These are phyloP conservation scores for Aspergillus luchuensis DNA, from an alignment of 2,329 filamentous ascomycete genomes.

Conservation along the genomic window DNA sequence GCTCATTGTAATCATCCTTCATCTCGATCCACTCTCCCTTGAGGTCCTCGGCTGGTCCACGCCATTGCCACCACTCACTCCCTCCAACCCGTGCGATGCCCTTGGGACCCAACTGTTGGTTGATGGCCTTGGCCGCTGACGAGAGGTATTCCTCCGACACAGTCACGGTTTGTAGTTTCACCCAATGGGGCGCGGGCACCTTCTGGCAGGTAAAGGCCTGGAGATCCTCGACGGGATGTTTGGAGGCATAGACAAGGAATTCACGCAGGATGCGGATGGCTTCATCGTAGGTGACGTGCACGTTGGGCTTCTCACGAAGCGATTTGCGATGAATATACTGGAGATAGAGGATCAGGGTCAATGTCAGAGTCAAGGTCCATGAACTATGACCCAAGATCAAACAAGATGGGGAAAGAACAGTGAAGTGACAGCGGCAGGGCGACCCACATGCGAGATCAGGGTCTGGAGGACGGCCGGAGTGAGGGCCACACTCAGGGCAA, in stretches of 20 bases:
- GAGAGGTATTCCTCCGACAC: slow-evolving; percentile 67
- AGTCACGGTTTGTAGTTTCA: slow-evolving; percentile 70
- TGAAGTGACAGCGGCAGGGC: background rate
- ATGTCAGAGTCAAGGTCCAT: background rate
- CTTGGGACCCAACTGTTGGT: slow-evolving; percentile 73
- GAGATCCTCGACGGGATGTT: slow-evolving; percentile 88
- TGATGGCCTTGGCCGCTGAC: slow-evolving; percentile 67
- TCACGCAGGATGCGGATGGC: slow-evolving; percentile 82
- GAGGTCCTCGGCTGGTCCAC: slow-evolving; percentile 64
- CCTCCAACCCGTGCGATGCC: slow-evolving; percentile 79
- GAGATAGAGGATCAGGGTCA: slow-evolving; percentile 13
- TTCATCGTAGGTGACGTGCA: slow-evolving; percentile 91
- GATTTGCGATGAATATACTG: slow-evolving; percentile 82
- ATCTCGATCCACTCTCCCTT: slow-evolving; percentile 97
- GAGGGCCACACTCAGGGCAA: slow-evolving; percentile 78
- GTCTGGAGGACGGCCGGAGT: slow-evolving; percentile 87
- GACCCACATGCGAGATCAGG: slow-evolving; percentile 77
- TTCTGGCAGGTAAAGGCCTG: slow-evolving; percentile 90
- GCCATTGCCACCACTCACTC: slow-evolving; percentile 87
- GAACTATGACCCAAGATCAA: background rate
- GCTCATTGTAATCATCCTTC: slow-evolving; percentile 74
- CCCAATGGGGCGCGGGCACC: slow-evolving; percentile 87
- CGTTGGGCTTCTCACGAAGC: slow-evolving; percentile 76
- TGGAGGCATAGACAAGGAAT: slow-evolving; percentile 81
- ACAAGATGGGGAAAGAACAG: background rate